These are phyloP conservation scores for Petunia secreta DNA, from an alignment of 257 asterid genomes.

Conservation along the genomic window DNA sequence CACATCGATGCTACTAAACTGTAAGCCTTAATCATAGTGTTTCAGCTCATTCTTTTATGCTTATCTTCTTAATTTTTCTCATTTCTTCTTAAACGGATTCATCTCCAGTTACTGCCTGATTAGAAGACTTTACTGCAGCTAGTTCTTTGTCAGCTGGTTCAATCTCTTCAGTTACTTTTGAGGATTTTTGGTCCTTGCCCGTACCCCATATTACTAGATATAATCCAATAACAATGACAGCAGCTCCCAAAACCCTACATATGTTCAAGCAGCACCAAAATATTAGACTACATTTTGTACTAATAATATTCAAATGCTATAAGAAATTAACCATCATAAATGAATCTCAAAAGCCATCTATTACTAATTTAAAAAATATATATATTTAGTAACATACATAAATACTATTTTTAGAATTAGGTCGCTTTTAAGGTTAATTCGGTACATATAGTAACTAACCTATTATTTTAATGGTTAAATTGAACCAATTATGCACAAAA, in stretches of 20 bases:
- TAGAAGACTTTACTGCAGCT: slow-evolving; percentile 14
- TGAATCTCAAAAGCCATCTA: too few species aligned
- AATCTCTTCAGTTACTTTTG: slow-evolving; percentile 22
- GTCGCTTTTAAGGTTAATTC: too few species aligned
- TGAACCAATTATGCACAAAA: too few species aligned
- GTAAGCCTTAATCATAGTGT: not conserved
- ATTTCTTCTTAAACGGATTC: slow-evolving; percentile 31
- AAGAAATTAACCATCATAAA: too few species aligned
- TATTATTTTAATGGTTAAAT: too few species aligned
- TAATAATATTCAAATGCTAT: not conserved
- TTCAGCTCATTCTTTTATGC: not conserved
- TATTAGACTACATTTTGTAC: not conserved
- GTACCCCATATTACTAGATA: slow-evolving; percentile 55
- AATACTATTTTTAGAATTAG: too few species aligned
- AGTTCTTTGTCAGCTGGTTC: slow-evolving; percentile 20
- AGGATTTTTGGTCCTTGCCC: slow-evolving; percentile 27
- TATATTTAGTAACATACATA: too few species aligned
- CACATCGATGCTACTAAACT: not conserved
- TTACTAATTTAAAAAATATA: too few species aligned
- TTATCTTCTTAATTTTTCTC: not conserved
- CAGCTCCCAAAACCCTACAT: slow-evolving; percentile 44
- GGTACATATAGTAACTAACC: too few species aligned
- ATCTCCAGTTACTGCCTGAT: slow-evolving; percentile 27
- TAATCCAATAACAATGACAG: slow-evolving; percentile 41
- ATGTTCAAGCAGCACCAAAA: not conserved